These are phyloP conservation scores for Hanseniaspora thailandica DNA, from an alignment of 805 yeast species.

Conservation along the genomic window DNA sequence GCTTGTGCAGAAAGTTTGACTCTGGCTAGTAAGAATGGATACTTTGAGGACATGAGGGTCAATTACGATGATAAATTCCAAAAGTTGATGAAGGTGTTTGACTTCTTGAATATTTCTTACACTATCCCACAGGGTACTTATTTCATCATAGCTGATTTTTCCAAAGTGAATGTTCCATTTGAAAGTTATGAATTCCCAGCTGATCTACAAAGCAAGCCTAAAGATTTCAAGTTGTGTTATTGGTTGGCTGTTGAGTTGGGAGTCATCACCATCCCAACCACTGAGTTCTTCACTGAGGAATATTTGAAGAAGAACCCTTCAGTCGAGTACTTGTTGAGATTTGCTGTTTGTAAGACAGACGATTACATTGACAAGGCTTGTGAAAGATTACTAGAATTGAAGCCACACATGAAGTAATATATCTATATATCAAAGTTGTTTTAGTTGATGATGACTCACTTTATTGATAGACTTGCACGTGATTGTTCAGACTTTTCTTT, in stretches of 20 bases:
- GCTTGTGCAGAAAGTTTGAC: slow-evolving; percentile 73
- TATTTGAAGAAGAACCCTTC: slow-evolving; percentile 57
- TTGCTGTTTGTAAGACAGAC: slow-evolving; percentile 94
- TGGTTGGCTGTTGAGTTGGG: slow-evolving; percentile 91
- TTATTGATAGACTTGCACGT: not conserved
- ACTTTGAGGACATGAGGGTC: slow-evolving; percentile 57
- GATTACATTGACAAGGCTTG: slow-evolving; percentile 70
- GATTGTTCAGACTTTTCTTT: not conserved
- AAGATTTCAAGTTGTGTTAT: slow-evolving; percentile 78
- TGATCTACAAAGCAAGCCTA: slow-evolving; percentile 55
- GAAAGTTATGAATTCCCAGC: slow-evolving; percentile 58
- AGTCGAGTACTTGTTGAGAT: slow-evolving; percentile 76
- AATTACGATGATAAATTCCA: slow-evolving; percentile 62
- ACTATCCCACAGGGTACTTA: slow-evolving; percentile 90
- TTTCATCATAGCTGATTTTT: slow-evolving; percentile 77
- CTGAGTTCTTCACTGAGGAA: slow-evolving; percentile 49
- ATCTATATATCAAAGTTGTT: not conserved
- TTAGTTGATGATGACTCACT: not conserved
- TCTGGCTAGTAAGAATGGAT: slow-evolving; percentile 48
- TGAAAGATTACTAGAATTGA: slow-evolving; percentile 55
- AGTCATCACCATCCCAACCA: slow-evolving; percentile 92
- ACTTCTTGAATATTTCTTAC: slow-evolving; percentile 78
- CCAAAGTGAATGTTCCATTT: slow-evolving; percentile 64
- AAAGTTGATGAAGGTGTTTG: slow-evolving; percentile 65
- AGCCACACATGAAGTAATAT: slow-evolving; percentile 38